Percentiles rank a stretch among this genome's conserved stretches.
phyloP scores from a whole-genome alignment of 176 grass and related monocot genomes.

The Oryza coarctata region DNA sequence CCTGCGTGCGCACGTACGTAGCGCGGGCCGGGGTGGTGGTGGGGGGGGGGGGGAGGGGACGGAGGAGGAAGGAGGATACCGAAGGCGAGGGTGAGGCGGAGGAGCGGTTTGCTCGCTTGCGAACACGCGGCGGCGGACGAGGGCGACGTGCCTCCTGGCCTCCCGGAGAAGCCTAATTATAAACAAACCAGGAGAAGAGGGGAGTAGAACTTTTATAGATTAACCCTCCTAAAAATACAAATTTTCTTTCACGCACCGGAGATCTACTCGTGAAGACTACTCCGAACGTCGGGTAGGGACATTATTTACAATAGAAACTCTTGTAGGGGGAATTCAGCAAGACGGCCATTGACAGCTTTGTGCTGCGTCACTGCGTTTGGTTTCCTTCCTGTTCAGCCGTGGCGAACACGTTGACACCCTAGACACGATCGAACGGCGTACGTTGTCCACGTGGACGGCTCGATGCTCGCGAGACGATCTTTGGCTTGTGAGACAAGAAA shows the following conservation, averaged over 20 bases:
- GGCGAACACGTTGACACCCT: conserved; percentile 14
- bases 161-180: conserved; percentile 35
- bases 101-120: conserved; percentile 40
- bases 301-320: neutral
- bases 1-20: too few species aligned
- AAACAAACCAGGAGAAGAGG: neutral
- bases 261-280: too few species aligned
- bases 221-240: neutral
- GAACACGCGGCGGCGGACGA: conserved; percentile 47
- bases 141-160: conserved; percentile 11
- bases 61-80: neutral
- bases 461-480: neutral
- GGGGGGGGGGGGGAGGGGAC: too few species aligned
- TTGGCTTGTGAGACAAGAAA: conserved; percentile 52
- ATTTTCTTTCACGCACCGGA: neutral
- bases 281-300: neutral
- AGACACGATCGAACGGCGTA: conserved; percentile 18
- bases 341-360: neutral
- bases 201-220: neutral
- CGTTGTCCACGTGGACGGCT: conserved; percentile 18
- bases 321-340: neutral
- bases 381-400: conserved; percentile 23
- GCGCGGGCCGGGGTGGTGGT: neutral
- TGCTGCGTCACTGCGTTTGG: neutral
- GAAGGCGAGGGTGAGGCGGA: neutral